Conservation (phyloP, 2,329 filamentous ascomycete genomes). For the Plenodomus biglobosus region DNA sequence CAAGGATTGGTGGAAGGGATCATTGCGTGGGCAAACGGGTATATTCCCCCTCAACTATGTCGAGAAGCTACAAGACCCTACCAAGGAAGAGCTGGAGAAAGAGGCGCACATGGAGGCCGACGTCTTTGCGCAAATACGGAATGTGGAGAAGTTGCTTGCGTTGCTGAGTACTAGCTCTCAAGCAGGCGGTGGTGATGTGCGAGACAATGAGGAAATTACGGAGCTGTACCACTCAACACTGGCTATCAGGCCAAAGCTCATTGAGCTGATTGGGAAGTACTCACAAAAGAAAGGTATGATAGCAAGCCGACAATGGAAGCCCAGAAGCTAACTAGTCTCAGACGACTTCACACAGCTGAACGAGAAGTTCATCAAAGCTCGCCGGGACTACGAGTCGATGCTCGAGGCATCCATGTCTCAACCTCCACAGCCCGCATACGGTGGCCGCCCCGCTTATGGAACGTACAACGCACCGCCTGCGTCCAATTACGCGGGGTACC, state of each 20-base stretch:
- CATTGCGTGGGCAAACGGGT: constrained; percentile 87
- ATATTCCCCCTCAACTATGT: constrained; percentile 99
- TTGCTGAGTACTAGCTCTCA: constrained; percentile 77
- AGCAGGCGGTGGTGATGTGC: constrained; percentile 59
- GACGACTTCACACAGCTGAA: constrained; percentile 98
- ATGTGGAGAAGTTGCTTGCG: constrained; percentile 80
- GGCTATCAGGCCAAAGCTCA: constrained; percentile 92
- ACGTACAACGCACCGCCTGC: constrained; percentile 39
- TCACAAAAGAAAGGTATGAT: constrained; percentile 91
- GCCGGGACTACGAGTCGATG: constrained; percentile 93
- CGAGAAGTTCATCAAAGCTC: constrained; percentile 98
- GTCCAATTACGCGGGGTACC: constrained; percentile 35
- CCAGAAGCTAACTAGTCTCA: constrained; percentile 43
- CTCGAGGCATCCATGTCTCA: constrained; percentile 96
- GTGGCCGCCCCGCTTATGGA: constrained; percentile 57
- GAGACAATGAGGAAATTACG: constrained; percentile 97
- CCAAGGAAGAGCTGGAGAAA: constrained; percentile 86
- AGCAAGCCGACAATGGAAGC: not conserved
- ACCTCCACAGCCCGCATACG: constrained; percentile 76
- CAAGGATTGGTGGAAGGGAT: constrained; percentile 99
- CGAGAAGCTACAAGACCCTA: constrained; percentile 94
- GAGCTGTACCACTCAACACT: constrained; percentile 87
- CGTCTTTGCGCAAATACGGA: constrained; percentile 75
- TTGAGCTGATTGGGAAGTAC: constrained; percentile 98
- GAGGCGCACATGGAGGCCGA: constrained; percentile 94